These are phyloP conservation scores for Tylopilus rubrobrunneus DNA, from an alignment of 768 basidiomycete species.

Conservation along the genomic window DNA sequence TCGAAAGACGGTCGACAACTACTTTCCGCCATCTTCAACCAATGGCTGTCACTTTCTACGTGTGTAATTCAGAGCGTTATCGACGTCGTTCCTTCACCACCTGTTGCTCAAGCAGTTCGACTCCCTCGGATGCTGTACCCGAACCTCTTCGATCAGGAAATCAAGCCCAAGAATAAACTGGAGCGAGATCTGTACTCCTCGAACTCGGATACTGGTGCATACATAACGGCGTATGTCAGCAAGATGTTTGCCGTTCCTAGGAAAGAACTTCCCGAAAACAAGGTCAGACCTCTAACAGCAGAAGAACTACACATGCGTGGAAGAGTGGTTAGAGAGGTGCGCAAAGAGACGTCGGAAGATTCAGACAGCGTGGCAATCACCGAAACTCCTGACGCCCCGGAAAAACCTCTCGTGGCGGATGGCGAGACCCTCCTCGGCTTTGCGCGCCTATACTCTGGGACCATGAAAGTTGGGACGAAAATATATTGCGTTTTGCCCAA, in stretches of 20 bases:
- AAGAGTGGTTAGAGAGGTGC: slow-evolving; percentile 47
- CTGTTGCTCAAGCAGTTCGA: slow-evolving; percentile 72
- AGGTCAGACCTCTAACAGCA: slow-evolving; percentile 68
- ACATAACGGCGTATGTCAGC: slow-evolving; percentile 84
- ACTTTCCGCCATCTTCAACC: slow-evolving; percentile 82
- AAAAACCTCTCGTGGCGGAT: background rate
- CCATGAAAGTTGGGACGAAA: slow-evolving; percentile 56
- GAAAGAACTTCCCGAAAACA: slow-evolving; percentile 83
- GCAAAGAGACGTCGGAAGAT: slow-evolving; percentile 29
- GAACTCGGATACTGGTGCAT: slow-evolving; percentile 51
- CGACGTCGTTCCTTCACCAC: slow-evolving; percentile 89
- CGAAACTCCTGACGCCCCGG: background rate
- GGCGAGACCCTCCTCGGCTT: slow-evolving; percentile 84
- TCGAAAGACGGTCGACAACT: slow-evolving; percentile 86
- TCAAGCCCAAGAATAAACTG: slow-evolving; percentile 71
- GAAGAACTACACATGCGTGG: slow-evolving; percentile 78
- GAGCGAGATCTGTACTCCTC: slow-evolving; percentile 81
- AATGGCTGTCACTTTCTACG: slow-evolving; percentile 95
- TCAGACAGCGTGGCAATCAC: slow-evolving; percentile 7
- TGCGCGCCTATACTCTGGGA: slow-evolving; percentile 90
- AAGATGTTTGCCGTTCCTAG: slow-evolving; percentile 96
- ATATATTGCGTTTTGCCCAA: slow-evolving; percentile 84
- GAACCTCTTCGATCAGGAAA: slow-evolving; percentile 54
- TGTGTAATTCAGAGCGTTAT: slow-evolving; percentile 89
- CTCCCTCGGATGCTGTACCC: slow-evolving; percentile 93